Percentiles rank a stretch among this genome's conserved stretches.
These are phyloP conservation scores for Stagonosporopsis chrysanthemi DNA, from an alignment of 2,329 filamentous ascomycete genomes.

Conservation along the genomic window DNA sequence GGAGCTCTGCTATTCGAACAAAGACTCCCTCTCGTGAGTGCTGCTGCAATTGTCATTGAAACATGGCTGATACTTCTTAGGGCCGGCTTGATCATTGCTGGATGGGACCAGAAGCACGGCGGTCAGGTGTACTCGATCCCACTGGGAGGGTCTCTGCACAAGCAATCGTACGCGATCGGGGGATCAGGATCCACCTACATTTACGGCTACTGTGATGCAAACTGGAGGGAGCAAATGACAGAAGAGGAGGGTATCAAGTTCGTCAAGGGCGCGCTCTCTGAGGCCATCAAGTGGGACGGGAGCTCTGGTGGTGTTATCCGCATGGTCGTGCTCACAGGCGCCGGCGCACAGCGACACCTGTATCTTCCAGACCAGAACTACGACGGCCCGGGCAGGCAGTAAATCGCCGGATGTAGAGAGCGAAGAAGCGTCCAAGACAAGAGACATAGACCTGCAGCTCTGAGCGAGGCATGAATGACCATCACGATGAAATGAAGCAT, in stretches of 20 bases:
- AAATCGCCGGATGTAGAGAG: slow-evolving; percentile 18
- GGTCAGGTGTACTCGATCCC: slow-evolving; percentile 98
- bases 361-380: slow-evolving; percentile 93
- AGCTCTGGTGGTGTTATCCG: slow-evolving; percentile 98
- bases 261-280: slow-evolving; percentile 86
- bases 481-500: slow-evolving; percentile 22
- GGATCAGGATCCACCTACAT: slow-evolving; percentile 99
- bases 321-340: slow-evolving; percentile 92
- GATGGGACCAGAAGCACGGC: slow-evolving; percentile 92
- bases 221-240: slow-evolving; percentile 96
- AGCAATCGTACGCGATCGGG: slow-evolving; percentile 93
- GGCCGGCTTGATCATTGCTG: slow-evolving; percentile 97
- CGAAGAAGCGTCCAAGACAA: slow-evolving; percentile 13
- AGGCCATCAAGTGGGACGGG: slow-evolving; percentile 99
- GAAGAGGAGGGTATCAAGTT: slow-evolving; percentile 90
- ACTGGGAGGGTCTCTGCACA: slow-evolving; percentile 94
- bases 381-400: slow-evolving; percentile 70
- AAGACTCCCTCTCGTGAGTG: slow-evolving; percentile 84
- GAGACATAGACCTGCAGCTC: slow-evolving; percentile 19
- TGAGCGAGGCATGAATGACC: slow-evolving; percentile 23
- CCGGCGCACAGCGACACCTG: slow-evolving; percentile 89
- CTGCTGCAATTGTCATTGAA: not conserved
- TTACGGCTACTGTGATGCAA: slow-evolving; percentile 96
- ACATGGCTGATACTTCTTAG: slow-evolving; percentile 57
- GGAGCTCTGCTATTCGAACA: slow-evolving; percentile 97